Evolutionary conservation across 176 grass and related monocot genomes (phyloP).

Genomic region (Oryza coarctata): DNA sequence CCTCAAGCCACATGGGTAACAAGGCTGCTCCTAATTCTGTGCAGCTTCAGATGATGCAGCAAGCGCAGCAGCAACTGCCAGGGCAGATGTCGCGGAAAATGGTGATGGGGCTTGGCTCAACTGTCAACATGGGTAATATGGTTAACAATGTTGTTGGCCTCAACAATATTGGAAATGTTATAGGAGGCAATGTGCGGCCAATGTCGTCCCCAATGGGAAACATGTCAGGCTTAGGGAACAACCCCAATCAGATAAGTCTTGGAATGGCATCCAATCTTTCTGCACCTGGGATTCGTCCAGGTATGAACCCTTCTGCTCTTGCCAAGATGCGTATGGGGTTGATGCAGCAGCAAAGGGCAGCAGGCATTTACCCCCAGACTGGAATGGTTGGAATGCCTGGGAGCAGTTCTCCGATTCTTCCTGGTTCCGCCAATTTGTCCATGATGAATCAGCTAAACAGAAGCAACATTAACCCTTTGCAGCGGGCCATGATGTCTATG

Average conservation of each 20-base stretch:
- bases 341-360: constrained; percentile 60
- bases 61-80: constrained; percentile 62
- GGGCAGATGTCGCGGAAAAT: constrained; percentile 68
- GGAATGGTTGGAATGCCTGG: constrained; percentile 69
- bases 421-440: constrained; percentile 58
- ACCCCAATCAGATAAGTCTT: constrained; percentile 71
- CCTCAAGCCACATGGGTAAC: constrained; percentile 59
- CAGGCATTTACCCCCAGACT: constrained; percentile 58
- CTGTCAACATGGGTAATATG: constrained; percentile 73
- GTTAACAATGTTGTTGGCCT: constrained; percentile 62
- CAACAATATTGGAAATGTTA: constrained; percentile 64
- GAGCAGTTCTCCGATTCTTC: constrained; percentile 65
- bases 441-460: constrained; percentile 77
- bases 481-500: constrained; percentile 78
- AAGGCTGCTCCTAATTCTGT: constrained; percentile 52
- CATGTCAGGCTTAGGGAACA: constrained; percentile 64
- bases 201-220: constrained; percentile 58
- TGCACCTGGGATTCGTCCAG: constrained; percentile 47
- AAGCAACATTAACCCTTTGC: constrained; percentile 58
- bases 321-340: constrained; percentile 57
- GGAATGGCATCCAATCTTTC: constrained; percentile 62
- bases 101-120: constrained; percentile 70
- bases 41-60: constrained; percentile 68
- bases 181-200: constrained; percentile 63
- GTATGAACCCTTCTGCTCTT: constrained; percentile 39